Evolutionary conservation across 1,284 basidiomycete species (phyloP).

Genomic region (Pyrrhoderma noxium): DNA sequence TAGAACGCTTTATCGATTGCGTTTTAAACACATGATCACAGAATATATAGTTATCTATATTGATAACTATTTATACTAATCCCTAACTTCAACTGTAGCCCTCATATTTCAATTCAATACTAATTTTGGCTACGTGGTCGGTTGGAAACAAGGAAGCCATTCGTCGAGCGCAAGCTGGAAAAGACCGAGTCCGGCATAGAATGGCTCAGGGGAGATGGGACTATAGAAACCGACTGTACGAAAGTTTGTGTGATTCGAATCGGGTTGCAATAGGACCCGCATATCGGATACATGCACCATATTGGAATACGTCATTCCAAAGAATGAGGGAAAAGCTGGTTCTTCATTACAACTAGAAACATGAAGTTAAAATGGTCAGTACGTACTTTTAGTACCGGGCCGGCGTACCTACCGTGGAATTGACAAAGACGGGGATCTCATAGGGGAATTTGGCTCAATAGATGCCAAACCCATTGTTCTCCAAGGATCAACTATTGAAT

Average conservation of each 20-base stretch:
- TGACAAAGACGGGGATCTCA: slow-evolving; percentile 31
- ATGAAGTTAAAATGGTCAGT: background rate
- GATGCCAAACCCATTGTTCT: slow-evolving; percentile 45
- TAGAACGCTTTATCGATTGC: no score
- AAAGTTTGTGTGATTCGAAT: slow-evolving; percentile 41
- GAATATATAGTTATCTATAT: no score
- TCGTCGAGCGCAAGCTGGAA: slow-evolving; percentile 41
- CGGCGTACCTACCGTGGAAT: slow-evolving; percentile 32
- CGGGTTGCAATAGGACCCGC: slow-evolving; percentile 38
- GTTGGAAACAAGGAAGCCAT: slow-evolving; percentile 40
- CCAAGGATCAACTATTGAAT: slow-evolving; percentile 41
- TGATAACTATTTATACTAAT: no score
- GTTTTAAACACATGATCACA: no score
- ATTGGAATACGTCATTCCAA: slow-evolving; percentile 37
- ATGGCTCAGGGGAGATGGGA: slow-evolving; percentile 38
- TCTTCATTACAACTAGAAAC: slow-evolving; percentile 33
- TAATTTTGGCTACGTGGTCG: background rate
- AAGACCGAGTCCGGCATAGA: slow-evolving; percentile 38
- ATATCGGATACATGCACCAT: slow-evolving; percentile 46
- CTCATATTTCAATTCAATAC: no score
- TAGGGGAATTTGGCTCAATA: slow-evolving; percentile 39
- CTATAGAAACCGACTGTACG: slow-evolving; percentile 45
- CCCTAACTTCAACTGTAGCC: no score
- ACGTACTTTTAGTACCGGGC: background rate
- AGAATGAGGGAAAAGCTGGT: slow-evolving; percentile 32